Base-by-base conservation (phyloP, 495 filamentous ascomycete genomes). In the Opeltia flavorubescens region DNA sequence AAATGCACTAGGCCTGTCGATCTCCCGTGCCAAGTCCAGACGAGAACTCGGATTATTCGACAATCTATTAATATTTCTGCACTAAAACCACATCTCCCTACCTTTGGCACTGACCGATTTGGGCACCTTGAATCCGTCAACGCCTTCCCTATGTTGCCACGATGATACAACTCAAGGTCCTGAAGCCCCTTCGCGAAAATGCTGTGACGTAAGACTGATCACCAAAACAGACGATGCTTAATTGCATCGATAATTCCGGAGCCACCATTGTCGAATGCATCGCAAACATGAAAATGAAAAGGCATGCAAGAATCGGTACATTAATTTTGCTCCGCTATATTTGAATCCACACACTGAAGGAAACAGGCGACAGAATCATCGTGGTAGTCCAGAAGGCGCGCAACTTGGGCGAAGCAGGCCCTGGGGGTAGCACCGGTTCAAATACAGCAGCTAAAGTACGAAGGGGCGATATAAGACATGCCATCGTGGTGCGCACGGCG, bases 231-330 rank as follows among this genome's bases (percentile, higher is more conserved):
- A 85, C 89, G 66, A 84, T 99, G 82, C 74, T 96, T 51, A 95
- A 87, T 63, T 96, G 93, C 79, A 95, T 99, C 78, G 93, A 99
- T 81, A 99, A 99, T 74, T 95, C 93, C 42, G 93, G 93, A 60
- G 93, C 93, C 57, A 89, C 93, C 49, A 67, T 99, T 54, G 93
- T 96, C 68, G 93, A 99, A 67, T 99, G 93, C 68, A 83, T 84
- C 59, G 79, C 85, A 60, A 84, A 96, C 39, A 65, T 96, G 54
- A 84, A 83, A 61, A 89, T 89, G 76, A 94, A 95, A 68, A 71
- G 82, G 47, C 73, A 81, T 50, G 93, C 91, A 40, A 85, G 80
- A 47, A 86, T 99, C 60, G 93, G 93, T 96, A 74, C 55, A 76
- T 36, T 17, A 36, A 17, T 59, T 28, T 50, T 36, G 29, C 17